Evolutionary conservation across 106 monocot genomes (phyloP), one percentile per base, ranked within the genome.

Genomic region (Alisma plantagoaquatica): DNA sequence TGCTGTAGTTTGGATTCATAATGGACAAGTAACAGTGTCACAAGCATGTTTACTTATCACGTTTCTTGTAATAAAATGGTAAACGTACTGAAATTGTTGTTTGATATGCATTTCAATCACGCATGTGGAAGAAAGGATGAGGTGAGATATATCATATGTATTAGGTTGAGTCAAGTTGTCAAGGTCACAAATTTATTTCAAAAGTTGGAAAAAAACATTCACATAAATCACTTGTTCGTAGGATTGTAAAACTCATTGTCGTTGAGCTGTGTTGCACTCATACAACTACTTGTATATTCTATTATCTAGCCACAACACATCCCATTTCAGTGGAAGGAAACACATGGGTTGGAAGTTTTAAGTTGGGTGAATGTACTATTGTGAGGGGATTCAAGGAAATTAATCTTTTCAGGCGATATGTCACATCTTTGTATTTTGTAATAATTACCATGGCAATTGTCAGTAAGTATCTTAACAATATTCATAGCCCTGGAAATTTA

Each of bases 181-280:
- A 87, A 73, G 62, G 66, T 94, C 11, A 76, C 56, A 23, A 62
- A 50, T 0, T 88, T 94, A 49, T 81, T 84, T 48, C 59, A 70
- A 3, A 61, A 64, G 33, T 32, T 86, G 57, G 92, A 93, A 63
- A 87, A 77, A 63, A 77, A 92, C 43, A 86, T 86, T n/a, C 75
- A 87, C 27, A 77, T 94, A 26, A 94, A 94, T 23, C 87, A 94
- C 50, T 48, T 94, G 53, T 94, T 53, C 80, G 83, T 4, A 79
- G 93, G 54, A 94, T 94, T 22, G 52, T 94, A 28, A 94, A 94
- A 58, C 93, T 94, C 45, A 79, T 94, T 51, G 74, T 61, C 62
- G 93, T 94, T n/a, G 93, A 88, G 54, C 77, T 94, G 32, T 94
- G 88, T 64, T 87, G 80, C 50, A 87, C 93, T 3, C 93, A 94